These are phyloP conservation scores for Phytopythium litorale DNA, from an alignment of 352 stramenopile species.

Conservation along the genomic window DNA sequence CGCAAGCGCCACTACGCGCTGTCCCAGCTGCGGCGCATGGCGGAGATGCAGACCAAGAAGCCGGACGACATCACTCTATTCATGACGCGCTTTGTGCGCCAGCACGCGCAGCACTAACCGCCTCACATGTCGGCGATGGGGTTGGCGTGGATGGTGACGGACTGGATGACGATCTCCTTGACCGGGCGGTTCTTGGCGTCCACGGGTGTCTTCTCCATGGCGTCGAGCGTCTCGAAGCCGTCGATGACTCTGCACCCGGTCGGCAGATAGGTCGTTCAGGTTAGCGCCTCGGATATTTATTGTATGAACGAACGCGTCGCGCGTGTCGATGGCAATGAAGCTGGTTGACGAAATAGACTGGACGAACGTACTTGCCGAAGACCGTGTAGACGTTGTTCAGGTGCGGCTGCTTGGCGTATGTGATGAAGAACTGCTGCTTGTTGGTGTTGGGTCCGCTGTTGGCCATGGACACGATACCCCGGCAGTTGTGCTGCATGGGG, in stretches of 20 bases:
- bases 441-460: conserved; percentile 92
- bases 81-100: conserved; percentile 47
- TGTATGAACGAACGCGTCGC: background rate
- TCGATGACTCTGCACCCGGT: conserved; percentile 82
- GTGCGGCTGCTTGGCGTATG: conserved; percentile 94
- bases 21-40: conserved; percentile 65
- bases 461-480: conserved; percentile 91
- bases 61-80: conserved; percentile 78
- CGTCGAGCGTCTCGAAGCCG: conserved; percentile 96
- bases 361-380: conserved; percentile 88
- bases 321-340: background rate
- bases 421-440: conserved; percentile 98
- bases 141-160: conserved; percentile 92
- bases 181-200: conserved; percentile 88
- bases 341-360: background rate
- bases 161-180: conserved; percentile 88
- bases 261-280: background rate
- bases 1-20: conserved; percentile 73
- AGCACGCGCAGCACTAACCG: background rate
- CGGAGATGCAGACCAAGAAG: conserved; percentile 71
- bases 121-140: conserved; percentile 76
- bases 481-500: conserved; percentile 67
- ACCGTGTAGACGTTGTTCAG: conserved; percentile 98
- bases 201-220: conserved; percentile 94
- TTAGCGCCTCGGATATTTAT: background rate